Evolutionary conservation across 345 rosid genomes (phyloP).

Genomic region (Mangifera indica): DNA sequence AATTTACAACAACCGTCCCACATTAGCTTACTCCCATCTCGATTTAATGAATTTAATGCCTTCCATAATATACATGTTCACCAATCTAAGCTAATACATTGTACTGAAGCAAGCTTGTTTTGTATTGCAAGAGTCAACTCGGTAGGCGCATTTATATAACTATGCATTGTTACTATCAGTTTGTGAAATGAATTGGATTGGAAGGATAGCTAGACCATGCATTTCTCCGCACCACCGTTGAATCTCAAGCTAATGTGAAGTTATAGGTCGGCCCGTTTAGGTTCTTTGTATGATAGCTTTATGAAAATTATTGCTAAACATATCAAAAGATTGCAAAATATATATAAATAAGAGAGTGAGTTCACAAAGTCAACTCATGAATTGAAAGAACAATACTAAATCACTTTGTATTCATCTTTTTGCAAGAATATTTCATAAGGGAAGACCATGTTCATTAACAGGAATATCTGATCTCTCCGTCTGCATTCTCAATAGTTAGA

Average conservation of each 20-base stretch:
- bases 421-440: background rate
- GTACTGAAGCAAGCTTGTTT: background rate
- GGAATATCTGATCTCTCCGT: too few species aligned
- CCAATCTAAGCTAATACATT: too few species aligned
- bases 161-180: background rate
- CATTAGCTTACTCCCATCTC: background rate
- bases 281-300: background rate
- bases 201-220: too few species aligned
- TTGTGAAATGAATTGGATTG: background rate
- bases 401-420: too few species aligned
- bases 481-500: background rate
- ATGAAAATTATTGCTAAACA: background rate
- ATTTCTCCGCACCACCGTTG: too few species aligned
- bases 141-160: conserved; percentile 5
- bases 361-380: too few species aligned
- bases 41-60: too few species aligned
- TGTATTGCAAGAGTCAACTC: background rate
- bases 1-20: background rate
- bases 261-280: background rate
- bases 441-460: background rate
- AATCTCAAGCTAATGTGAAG: background rate
- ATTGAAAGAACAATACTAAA: too few species aligned
- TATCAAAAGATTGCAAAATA: background rate
- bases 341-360: too few species aligned
- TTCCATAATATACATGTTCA: background rate